Evolutionary conservation across 306 rosid genomes (phyloP).

Genomic region (Coriaria nepalensis): DNA sequence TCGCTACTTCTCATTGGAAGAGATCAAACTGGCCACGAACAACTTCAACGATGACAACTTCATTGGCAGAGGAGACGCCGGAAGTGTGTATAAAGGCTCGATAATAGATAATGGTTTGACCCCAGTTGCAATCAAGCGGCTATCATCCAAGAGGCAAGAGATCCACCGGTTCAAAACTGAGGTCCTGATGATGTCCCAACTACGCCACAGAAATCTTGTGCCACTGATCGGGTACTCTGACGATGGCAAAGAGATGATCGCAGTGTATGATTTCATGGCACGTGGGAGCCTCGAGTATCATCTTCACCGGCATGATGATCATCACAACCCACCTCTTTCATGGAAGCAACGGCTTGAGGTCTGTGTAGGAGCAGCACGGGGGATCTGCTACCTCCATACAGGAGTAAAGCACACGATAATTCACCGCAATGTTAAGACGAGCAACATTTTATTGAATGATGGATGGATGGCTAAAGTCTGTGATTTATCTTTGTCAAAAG

Average conservation of each 20-base stretch:
- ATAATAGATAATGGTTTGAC: constrained; percentile 1
- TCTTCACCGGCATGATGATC: constrained; percentile 3
- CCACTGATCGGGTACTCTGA: constrained; percentile 15
- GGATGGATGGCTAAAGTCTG: constrained; percentile 30
- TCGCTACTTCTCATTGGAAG: constrained; percentile 17
- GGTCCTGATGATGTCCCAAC: constrained; percentile 23
- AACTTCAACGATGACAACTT: constrained; percentile 10
- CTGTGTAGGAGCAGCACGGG: constrained; percentile 16
- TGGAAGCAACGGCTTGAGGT: constrained; percentile 19
- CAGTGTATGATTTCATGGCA: constrained; percentile 20
- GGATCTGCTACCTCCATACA: constrained; percentile 16
- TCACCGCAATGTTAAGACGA: constrained; percentile 24
- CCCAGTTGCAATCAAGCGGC: constrained; percentile 18
- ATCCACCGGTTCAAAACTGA: constrained; percentile 22
- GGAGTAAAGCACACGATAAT: constrained; percentile 12
- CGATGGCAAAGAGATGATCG: constrained; percentile 16
- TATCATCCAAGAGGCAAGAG: constrained; percentile 28
- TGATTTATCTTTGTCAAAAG: constrained; percentile 30
- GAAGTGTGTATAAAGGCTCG: constrained; percentile 25
- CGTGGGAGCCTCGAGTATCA: constrained; percentile 8
- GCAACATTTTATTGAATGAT: constrained; percentile 19
- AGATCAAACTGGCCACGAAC: constrained; percentile 24
- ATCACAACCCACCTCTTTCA: constrained; percentile 7
- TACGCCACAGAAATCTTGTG: constrained; percentile 20
- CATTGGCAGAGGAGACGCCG: constrained; percentile 29